Percentiles rank a stretch among this genome's conserved stretches.
Evolutionary conservation across 805 yeast genomes (phyloP).

Genomic region (Tetrapisispora taiwanensis): DNA sequence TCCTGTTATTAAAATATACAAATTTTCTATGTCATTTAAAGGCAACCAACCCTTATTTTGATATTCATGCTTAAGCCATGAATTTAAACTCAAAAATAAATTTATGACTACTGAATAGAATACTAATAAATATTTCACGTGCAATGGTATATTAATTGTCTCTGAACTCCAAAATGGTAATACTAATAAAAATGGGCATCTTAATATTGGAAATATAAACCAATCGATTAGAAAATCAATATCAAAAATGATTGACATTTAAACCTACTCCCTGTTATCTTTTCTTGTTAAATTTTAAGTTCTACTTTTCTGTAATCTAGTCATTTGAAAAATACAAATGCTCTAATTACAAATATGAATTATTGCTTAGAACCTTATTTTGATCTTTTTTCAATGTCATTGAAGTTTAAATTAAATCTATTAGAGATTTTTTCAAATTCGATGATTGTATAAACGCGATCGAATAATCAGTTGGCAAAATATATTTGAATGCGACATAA

Average conservation of each 20-base stretch:
- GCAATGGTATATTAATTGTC: constrained; percentile 1
- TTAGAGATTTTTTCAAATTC: too few relatives aligned
- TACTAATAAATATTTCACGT: background rate
- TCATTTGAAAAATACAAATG: too few relatives aligned
- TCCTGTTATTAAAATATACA: constrained; percentile 26
- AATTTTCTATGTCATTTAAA: constrained; percentile 1
- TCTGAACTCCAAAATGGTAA: constrained; percentile 4
- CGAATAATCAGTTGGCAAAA: too few relatives aligned
- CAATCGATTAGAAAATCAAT: constrained; percentile 13
- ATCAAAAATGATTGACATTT: constrained; percentile 3
- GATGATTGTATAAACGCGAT: too few relatives aligned
- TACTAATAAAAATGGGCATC: constrained; percentile 12
- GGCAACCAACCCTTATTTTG: constrained; percentile 8
- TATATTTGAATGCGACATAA: too few relatives aligned
- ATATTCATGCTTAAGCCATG: constrained; percentile 2
- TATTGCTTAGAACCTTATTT: too few relatives aligned
- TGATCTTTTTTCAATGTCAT: too few relatives aligned
- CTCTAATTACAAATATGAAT: too few relatives aligned
- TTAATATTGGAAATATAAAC: constrained; percentile 13
- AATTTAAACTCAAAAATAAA: constrained; percentile 4
- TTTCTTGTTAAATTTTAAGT: too few relatives aligned
- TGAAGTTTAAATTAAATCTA: too few relatives aligned
- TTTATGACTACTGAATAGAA: constrained; percentile 9
- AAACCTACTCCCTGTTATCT: too few relatives aligned
- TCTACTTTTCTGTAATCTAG: too few relatives aligned